These are phyloP conservation scores for Geotrichum phurueaensis DNA, from an alignment of 1,139 yeast species.

Conservation along the genomic window DNA sequence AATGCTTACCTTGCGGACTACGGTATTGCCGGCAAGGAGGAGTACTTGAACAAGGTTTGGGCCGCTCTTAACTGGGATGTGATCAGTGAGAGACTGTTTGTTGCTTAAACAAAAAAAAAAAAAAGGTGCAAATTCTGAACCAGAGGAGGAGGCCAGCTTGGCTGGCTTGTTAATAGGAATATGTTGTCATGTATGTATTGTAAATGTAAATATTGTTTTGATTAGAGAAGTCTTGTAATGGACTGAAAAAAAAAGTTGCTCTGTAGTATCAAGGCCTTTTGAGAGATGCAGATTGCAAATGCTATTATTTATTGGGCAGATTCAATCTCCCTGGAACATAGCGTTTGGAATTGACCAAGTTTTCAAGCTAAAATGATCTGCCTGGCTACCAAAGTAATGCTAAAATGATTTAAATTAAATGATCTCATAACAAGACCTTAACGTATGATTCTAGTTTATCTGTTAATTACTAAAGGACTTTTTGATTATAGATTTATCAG, in stretches of 20 bases:
- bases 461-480: too few species aligned
- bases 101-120: constrained; percentile 9
- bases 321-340: too few species aligned
- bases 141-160: background rate
- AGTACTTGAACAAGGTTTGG: constrained; percentile 72
- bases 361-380: too few species aligned
- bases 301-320: too few species aligned
- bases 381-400: too few species aligned
- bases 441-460: too few species aligned
- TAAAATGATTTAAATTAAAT: too few species aligned
- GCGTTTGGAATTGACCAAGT: too few species aligned
- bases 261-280: background rate
- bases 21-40: constrained; percentile 69
- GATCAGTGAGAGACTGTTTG: constrained; percentile 38
- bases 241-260: background rate
- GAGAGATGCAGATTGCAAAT: background rate
- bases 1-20: constrained; percentile 76
- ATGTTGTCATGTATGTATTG: background rate
- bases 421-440: too few species aligned
- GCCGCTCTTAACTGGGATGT: constrained; percentile 83
- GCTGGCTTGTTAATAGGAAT: background rate
- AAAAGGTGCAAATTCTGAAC: constrained; percentile 14
- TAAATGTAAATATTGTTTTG: background rate
- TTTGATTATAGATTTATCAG: too few species aligned
- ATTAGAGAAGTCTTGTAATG: background rate